These are phyloP conservation scores for Paraphaeosphaeria minitans DNA, from an alignment of 2,329 filamentous ascomycete genomes.

Conservation along the genomic window DNA sequence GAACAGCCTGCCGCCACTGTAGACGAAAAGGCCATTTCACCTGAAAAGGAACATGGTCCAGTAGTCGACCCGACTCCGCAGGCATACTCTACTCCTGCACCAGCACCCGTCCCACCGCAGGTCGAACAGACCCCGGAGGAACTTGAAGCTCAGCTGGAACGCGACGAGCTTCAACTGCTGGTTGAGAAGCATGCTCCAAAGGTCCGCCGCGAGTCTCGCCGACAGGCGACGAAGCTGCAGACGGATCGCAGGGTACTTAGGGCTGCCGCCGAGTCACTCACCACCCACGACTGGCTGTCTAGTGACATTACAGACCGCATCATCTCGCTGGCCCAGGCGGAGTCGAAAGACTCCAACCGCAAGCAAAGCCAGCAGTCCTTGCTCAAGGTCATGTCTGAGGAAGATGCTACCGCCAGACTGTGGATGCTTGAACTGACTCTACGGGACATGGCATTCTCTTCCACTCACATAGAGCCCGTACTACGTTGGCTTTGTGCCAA, in stretches of 20 bases:
- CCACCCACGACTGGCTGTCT: conserved; percentile 78
- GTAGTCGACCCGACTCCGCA: conserved; percentile 13
- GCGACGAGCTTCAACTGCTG: conserved; percentile 84
- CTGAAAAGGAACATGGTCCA: conserved; percentile 8
- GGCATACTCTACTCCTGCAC: conserved; percentile 9
- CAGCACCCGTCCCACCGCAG: conserved; percentile 35
- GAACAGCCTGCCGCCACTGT: conserved; percentile 32
- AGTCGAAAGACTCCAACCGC: conserved; percentile 60
- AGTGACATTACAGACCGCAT: conserved; percentile 78
- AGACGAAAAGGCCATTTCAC: conserved; percentile 17
- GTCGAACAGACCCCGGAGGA: conserved; percentile 76
- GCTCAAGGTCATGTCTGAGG: conserved; percentile 63
- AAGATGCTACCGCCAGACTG: conserved; percentile 77
- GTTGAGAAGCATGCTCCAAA: conserved; percentile 84
- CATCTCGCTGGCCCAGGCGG: conserved; percentile 71
- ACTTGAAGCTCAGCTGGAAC: conserved; percentile 85
- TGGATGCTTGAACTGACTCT: conserved; percentile 85
- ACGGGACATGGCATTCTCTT: conserved; percentile 68
- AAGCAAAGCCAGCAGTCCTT: conserved; percentile 45
- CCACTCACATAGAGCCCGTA: conserved; percentile 37
- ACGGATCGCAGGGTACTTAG: conserved; percentile 85
- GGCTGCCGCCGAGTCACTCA: conserved; percentile 74
- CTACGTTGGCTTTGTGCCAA: conserved; percentile 44
- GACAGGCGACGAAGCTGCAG: conserved; percentile 77
- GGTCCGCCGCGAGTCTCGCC: conserved; percentile 75